A percentile compares a stretch with the other conserved stretches of the same genome.
These are phyloP conservation scores for Acer campestre DNA, from an alignment of 345 rosid species.

Conservation along the genomic window DNA sequence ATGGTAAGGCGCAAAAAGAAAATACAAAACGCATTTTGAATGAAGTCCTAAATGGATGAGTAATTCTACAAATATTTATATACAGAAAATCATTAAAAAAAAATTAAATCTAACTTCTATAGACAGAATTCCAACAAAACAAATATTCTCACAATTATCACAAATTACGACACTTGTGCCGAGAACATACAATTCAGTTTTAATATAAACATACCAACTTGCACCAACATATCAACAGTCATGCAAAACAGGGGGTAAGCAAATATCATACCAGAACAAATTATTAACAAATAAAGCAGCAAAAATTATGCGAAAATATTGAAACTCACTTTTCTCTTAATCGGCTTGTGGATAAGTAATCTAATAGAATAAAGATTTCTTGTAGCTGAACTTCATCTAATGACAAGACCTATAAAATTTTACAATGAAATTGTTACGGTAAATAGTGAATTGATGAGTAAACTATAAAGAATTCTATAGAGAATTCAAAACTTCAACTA, in stretches of 20 bases:
- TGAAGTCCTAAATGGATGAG: not conserved
- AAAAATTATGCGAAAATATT: constrained; percentile 5
- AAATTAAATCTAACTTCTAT: not conserved
- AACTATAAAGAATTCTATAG: not conserved
- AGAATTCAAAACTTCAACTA: constrained; percentile 23
- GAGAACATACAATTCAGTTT: constrained; percentile 6
- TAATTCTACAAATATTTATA: not conserved
- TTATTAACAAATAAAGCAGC: constrained; percentile 6
- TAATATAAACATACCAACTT: not conserved
- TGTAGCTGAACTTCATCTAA: constrained; percentile 78
- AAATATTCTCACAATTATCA: too few relatives aligned
- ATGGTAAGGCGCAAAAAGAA: not conserved
- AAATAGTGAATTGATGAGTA: not conserved
- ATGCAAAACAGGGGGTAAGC: not conserved
- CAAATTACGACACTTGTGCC: not conserved
- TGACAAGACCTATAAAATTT: constrained; percentile 49
- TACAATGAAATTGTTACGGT: constrained; percentile 7
- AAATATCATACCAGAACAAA: not conserved
- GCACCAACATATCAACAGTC: not conserved
- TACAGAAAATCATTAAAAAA: not conserved
- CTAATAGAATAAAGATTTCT: constrained; percentile 65
- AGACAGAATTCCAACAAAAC: not conserved
- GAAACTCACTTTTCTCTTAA: constrained; percentile 80
- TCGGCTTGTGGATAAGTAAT: constrained; percentile 66
- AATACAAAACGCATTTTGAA: not conserved